These are phyloP conservation scores for Teratosphaeria gauchensis DNA, from an alignment of 2,329 filamentous ascomycete species.

Conservation along the genomic window DNA sequence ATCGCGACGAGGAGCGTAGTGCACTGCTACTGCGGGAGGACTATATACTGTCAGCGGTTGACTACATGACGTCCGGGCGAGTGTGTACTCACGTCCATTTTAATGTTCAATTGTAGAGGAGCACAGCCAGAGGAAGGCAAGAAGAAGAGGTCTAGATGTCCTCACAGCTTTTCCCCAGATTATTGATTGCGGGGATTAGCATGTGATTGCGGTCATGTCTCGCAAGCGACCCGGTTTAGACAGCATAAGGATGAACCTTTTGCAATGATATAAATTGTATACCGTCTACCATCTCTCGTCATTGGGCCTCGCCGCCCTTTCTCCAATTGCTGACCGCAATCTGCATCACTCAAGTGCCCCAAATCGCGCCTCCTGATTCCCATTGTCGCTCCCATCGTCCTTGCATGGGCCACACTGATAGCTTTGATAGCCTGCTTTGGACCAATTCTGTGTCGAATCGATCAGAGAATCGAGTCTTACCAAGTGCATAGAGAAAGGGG, in stretches of 20 bases:
- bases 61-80: neutral
- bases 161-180: neutral
- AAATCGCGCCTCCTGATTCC: slow-evolving; percentile 6
- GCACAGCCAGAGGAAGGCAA: neutral
- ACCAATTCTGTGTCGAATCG: slow-evolving; percentile 64
- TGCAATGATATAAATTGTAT: neutral
- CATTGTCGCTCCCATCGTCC: slow-evolving; percentile 17
- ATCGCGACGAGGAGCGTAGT: slow-evolving; percentile 21
- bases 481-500: slow-evolving; percentile 48
- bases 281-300: neutral
- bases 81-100: neutral
- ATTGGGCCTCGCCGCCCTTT: neutral
- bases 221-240: neutral
- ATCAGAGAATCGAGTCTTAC: slow-evolving; percentile 72
- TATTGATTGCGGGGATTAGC: neutral
- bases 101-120: neutral
- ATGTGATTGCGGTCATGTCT: neutral
- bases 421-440: slow-evolving; percentile 17
- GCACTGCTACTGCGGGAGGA: slow-evolving; percentile 7
- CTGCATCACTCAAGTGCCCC: no score
- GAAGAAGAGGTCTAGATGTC: neutral
- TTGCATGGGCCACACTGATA: slow-evolving; percentile 25
- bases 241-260: neutral
- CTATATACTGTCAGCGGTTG: neutral
- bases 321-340: slow-evolving; percentile 2